Percentiles rank a stretch among this genome's conserved stretches.
Conservation (phyloP, 306 rosid genomes). For the Calophaca sinica region DNA sequence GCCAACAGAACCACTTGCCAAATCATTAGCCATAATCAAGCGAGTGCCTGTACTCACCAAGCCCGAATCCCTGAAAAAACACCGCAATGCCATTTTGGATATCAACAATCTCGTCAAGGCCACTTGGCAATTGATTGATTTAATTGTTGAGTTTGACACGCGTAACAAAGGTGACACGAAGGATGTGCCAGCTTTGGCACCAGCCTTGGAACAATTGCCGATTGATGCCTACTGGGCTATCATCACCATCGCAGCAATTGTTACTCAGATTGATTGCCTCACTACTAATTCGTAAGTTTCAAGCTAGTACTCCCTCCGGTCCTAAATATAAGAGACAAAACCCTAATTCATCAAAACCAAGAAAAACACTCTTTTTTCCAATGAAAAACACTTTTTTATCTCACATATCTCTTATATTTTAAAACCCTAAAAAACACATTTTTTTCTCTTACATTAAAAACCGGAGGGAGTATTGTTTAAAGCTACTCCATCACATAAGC, state of each 20-base stretch:
- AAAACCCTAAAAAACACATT: too few species aligned
- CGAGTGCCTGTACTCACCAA: slow-evolving; percentile 59
- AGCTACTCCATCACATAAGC: too few species aligned
- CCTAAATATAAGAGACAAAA: too few species aligned
- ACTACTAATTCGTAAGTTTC: slow-evolving; percentile 14
- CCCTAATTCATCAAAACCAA: too few species aligned
- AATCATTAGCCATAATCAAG: slow-evolving; percentile 61
- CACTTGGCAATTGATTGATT: slow-evolving; percentile 55
- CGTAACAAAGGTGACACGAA: slow-evolving; percentile 44
- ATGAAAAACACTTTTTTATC: too few species aligned
- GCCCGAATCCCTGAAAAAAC: slow-evolving; percentile 46
- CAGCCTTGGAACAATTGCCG: slow-evolving; percentile 20
- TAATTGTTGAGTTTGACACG: slow-evolving; percentile 54
- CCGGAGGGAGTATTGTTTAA: too few species aligned
- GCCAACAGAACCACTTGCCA: slow-evolving; percentile 62
- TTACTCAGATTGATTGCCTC: slow-evolving; percentile 35
- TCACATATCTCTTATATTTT: too few species aligned
- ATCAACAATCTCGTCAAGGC: slow-evolving; percentile 59
- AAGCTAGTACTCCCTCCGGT: too few species aligned
- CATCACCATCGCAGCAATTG: slow-evolving; percentile 58
- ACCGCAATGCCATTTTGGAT: slow-evolving; percentile 53
- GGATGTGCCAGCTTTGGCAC: slow-evolving; percentile 26
- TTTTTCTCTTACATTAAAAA: too few species aligned
- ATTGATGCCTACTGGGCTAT: slow-evolving; percentile 71
- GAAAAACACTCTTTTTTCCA: too few species aligned